Percentiles rank a stretch among this genome's conserved stretches.
These are phyloP conservation scores for Irineochytrium annulatum DNA, from an alignment of 192 early-diverging fungal species.

Conservation along the genomic window DNA sequence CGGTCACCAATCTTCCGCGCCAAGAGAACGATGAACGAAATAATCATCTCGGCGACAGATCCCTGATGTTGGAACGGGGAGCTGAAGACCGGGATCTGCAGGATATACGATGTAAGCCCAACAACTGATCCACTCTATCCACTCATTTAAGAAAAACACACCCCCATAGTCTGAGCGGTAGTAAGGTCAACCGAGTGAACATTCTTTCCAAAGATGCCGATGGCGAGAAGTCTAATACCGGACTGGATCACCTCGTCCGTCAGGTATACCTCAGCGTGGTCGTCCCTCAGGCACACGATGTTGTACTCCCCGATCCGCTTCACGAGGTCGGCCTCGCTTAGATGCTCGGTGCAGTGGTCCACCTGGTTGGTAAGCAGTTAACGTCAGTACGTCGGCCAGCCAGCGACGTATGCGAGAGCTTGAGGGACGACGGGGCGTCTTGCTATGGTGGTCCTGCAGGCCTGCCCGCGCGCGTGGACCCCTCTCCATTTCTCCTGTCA, in stretches of 20 bases:
- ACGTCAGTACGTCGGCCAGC: background rate
- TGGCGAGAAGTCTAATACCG: slow-evolving; percentile 36
- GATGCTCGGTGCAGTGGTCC: slow-evolving; percentile 28
- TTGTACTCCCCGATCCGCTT: slow-evolving; percentile 42
- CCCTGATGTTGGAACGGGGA: slow-evolving; percentile 44
- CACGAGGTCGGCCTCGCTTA: slow-evolving; percentile 38
- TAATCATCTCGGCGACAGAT: slow-evolving; percentile 41
- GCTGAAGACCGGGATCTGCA: slow-evolving; percentile 43
- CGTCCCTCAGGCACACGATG: slow-evolving; percentile 37
- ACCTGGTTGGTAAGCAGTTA: slow-evolving; percentile 10
- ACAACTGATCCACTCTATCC: too few species aligned
- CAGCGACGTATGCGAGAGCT: background rate
- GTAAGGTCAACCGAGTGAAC: slow-evolving; percentile 32
- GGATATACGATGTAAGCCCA: slow-evolving; percentile 14
- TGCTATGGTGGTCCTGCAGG: too few species aligned
- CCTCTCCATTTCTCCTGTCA: too few species aligned
- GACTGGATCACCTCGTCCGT: slow-evolving; percentile 42
- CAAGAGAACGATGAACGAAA: slow-evolving; percentile 40
- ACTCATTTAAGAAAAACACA: slow-evolving; percentile 7
- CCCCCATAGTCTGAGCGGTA: slow-evolving; percentile 41
- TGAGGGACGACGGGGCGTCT: too few species aligned
- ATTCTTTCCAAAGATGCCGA: slow-evolving; percentile 39
- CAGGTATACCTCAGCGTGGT: slow-evolving; percentile 24
- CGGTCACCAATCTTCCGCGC: slow-evolving; percentile 46
- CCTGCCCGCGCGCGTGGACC: too few species aligned